Base-by-base conservation (phyloP, 2,329 filamentous ascomycete genomes). In the Uncinocarpus reesii region DNA sequence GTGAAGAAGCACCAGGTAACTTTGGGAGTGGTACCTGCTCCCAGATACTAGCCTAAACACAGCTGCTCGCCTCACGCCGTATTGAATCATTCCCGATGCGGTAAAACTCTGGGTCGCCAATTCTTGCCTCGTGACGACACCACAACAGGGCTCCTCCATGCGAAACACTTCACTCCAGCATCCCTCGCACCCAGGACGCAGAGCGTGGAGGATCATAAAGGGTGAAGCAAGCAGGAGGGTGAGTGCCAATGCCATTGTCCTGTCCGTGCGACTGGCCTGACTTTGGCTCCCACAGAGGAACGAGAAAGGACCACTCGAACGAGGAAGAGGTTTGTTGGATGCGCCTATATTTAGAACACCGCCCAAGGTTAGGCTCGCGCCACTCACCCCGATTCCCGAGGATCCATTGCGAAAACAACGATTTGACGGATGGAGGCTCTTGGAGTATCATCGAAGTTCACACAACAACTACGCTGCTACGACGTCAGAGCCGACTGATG, bases 281-380 rank as follows among this genome's bases (percentile, higher is more conserved):
- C 10, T 13, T 4, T 32, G 29, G 29, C 15, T 32, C 5, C 11
- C 11, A 11, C 20, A 20, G 7, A 21, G 5, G 29, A 32, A 15
- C 11, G 4, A 11, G 7, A 23, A n/a, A 5, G 23, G 18, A 2
- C 20, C n/a, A 4, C 18, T 15, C 16, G 11, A 18, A 2, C 3
- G 23, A 2, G 7, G 20, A n/a, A n/a, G 35, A 37, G 18, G 35
- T 37, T 37, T 21, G 16, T 11, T 11, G 11, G 35, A 37, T 37
- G 18, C 26, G 15, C n/a, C 41, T 44, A 44, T 32, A 44, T 44
- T 44, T 44, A 44, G 41, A 34, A 44, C 31, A 20, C 16, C 32
- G 41, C 41, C 41, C 29, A 44, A 29, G 10, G 23, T 41, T 29
- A 28, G 24, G 23, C n/a, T 40, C 36, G 36, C 23, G 15, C 36